Evolutionary conservation across 2,329 filamentous ascomycete species (phyloP), one percentile per base, ranked within the genome.

Genomic region (Aaosphaeria pasadenensis): DNA sequence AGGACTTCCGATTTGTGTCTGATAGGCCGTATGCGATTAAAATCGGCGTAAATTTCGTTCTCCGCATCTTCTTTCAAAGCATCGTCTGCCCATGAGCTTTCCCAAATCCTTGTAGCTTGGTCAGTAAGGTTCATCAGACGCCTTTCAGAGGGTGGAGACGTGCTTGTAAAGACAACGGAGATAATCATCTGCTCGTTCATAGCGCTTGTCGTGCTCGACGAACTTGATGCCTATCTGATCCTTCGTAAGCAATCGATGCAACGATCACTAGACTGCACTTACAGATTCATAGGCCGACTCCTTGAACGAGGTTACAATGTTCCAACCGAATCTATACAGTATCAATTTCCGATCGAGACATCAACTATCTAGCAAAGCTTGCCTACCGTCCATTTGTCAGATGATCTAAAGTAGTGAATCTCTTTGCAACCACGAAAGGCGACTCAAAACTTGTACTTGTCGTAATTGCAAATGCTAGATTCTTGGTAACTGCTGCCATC

Each of bases 131-230:
- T 24, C 7, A 28, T 11, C 17, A 11, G 17, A 40, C 7, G 24
- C 9, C 17, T 24, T 24, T 11, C 11, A 31, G 6, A 28, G 30
- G 30, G 31, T 39, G 31, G 11, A 30, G 9, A 38, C 46, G 30
- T 48, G 77, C 60, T 87, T 87, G 69, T 86, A 86, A 52, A 85
- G 74, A 4, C 87, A 81, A 36, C 80, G 73, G 63, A 87, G 74
- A 65, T 87, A 88, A 61, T 87, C 85, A 52, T 87, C 83, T 2
- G 83, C 84, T 35, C 83, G 75, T 5, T 74, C 78, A 53, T 88
- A 88, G 45, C 85, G 73, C 47, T 86, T 81, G 54, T 87, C 84
- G 58, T 88, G 85, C 67, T 76, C 71, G 1, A 77, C 42, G 28
- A 43, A 30, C 32, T 42, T 40, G 11, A 40, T 17, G 7, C 39